Conservation (phyloP, 2,329 filamentous ascomycete genomes). For the Fusarium sp. region DNA sequence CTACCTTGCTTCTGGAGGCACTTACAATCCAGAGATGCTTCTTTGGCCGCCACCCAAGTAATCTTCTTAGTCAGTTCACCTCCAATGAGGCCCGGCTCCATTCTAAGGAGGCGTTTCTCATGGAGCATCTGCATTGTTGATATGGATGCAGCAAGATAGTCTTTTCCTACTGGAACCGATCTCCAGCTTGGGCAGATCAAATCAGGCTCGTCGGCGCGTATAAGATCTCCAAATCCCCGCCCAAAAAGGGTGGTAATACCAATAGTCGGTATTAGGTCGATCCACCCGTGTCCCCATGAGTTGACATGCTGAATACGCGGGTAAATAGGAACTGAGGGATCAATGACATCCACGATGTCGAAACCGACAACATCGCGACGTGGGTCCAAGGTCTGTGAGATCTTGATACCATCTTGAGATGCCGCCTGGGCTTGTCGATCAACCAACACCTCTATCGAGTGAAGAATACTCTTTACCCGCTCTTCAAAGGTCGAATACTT, state of each 20-base stretch:
- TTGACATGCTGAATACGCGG: conserved; percentile 2
- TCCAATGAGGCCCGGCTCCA: not conserved
- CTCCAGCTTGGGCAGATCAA: not conserved
- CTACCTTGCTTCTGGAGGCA: not conserved
- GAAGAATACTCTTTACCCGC: not conserved
- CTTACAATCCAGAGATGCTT: not conserved
- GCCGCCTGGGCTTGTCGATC: not conserved
- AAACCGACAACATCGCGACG: conserved; percentile 13
- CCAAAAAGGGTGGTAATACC: conserved; percentile 13
- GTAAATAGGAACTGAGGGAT: not conserved
- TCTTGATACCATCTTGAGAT: conserved; percentile 3
- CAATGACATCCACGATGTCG: conserved; percentile 1
- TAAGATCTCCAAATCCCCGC: not conserved
- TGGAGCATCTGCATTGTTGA: conserved; percentile 17
- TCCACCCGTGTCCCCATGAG: conserved; percentile 5
- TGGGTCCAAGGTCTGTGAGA: not conserved
- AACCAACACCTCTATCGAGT: conserved; percentile 4
- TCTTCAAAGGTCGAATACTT: not conserved
- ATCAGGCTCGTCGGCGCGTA: not conserved
- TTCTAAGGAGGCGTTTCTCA: not conserved
- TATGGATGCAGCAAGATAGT: conserved; percentile 1
- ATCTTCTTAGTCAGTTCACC: conserved; percentile 11
- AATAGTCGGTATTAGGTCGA: not conserved
- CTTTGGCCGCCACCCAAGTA: not conserved
- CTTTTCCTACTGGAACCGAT: not conserved